phyloP scores from a whole-genome alignment of 1,284 basidiomycete species.

The Apiotrichum porosum region DNA sequence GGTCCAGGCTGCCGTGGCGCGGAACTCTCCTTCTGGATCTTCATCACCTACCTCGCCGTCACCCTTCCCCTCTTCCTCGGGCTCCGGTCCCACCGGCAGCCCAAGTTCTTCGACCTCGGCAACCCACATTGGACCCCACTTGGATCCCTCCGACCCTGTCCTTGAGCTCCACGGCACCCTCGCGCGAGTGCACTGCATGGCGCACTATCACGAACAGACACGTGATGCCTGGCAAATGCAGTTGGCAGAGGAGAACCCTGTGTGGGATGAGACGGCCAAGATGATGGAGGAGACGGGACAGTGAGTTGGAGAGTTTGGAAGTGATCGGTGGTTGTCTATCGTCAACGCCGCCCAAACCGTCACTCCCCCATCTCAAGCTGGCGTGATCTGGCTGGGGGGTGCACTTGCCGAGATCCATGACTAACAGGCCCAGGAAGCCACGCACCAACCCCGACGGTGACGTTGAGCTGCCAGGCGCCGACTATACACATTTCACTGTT shows the following conservation, averaged over 20 bases:
- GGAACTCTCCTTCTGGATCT: no score
- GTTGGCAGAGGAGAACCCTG: slow-evolving; percentile 67
- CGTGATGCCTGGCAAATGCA: slow-evolving; percentile 69
- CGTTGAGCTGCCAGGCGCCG: slow-evolving; percentile 72
- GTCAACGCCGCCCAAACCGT: no score
- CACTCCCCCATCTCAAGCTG: no score
- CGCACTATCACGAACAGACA: slow-evolving; percentile 61
- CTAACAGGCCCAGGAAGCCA: no score
- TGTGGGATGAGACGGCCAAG: slow-evolving; percentile 67
- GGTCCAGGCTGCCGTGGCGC: slow-evolving; percentile 16
- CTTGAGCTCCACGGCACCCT: slow-evolving; percentile 86
- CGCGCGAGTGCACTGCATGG: slow-evolving; percentile 70
- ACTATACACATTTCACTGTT: slow-evolving; percentile 70
- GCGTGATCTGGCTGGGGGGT: no score
- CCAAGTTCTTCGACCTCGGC: no score
- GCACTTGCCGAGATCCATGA: no score
- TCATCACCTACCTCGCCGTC: no score
- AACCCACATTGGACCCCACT: no score
- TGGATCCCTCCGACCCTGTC: slow-evolving; percentile 48
- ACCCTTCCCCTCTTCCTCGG: no score
- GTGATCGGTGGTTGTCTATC: no score
- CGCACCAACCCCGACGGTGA: slow-evolving; percentile 90
- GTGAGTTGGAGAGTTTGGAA: slow-evolving; percentile 22
- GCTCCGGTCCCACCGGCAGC: no score
- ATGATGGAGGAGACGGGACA: slow-evolving; percentile 61